Conservation (phyloP, 768 basidiomycete species). For the Termitomyces sp. region DNA sequence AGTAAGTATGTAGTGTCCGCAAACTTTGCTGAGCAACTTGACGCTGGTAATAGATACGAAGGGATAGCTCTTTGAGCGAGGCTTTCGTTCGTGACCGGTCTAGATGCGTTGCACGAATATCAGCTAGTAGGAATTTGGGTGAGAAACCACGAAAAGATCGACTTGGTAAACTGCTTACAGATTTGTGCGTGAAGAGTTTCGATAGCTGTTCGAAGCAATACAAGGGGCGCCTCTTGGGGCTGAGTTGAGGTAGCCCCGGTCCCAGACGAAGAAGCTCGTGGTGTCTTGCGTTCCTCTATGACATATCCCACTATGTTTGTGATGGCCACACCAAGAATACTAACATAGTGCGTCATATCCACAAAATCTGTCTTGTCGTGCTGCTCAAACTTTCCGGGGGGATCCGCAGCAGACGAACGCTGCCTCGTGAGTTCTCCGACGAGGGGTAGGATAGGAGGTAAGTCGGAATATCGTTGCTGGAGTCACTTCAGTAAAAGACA, state of each 20-base stretch:
- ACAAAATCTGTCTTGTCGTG: conserved; percentile 56
- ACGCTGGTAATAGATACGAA: conserved; percentile 63
- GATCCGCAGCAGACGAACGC: conserved; percentile 18
- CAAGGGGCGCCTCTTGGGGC: conserved; percentile 36
- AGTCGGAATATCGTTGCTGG: conserved; percentile 35
- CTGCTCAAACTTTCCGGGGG: conserved; percentile 45
- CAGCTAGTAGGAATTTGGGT: conserved; percentile 34
- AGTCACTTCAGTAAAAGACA: conserved; percentile 3
- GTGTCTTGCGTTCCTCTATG: conserved; percentile 33
- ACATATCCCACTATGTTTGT: conserved; percentile 55
- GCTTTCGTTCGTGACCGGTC: conserved; percentile 74
- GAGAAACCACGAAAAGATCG: neutral
- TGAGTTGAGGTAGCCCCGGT: conserved; percentile 17
- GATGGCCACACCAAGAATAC: conserved; percentile 54
- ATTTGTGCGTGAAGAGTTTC: conserved; percentile 56
- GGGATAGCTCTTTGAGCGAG: conserved; percentile 54
- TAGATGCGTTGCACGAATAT: conserved; percentile 68
- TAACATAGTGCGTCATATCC: conserved; percentile 47
- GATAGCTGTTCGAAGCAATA: conserved; percentile 41
- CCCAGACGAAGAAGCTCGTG: conserved; percentile 4
- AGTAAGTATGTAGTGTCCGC: conserved; percentile 14
- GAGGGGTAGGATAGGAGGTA: conserved; percentile 48
- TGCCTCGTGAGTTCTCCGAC: conserved; percentile 39
- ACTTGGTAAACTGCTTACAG: conserved; percentile 33
- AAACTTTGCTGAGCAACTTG: conserved; percentile 14